Base-by-base conservation (phyloP, 176 grass and related monocot species). In the Urochloa ruziziensis region DNA sequence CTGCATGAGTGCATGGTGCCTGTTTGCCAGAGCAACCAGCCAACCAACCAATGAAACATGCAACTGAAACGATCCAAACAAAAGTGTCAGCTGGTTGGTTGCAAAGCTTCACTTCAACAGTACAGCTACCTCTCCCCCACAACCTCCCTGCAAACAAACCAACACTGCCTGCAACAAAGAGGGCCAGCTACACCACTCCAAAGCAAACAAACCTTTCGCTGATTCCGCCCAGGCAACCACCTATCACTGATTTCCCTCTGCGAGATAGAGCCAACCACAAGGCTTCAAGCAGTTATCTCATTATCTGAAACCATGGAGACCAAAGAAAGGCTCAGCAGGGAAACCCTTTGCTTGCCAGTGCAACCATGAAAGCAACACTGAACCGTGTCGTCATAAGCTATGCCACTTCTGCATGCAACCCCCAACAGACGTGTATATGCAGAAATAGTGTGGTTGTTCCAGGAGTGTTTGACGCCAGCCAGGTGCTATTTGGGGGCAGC, bases 341-440 rank as follows among this genome's bases (percentile, higher is more conserved):
- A 23, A 9, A 30, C 13, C 32, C 13, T 13, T 7, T 24, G 48
- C 32, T 53, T 76, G 82, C 49, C 25, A 68, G 30, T 59, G 11
- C 25, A 59, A 16, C 28, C 23, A 36, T 62, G 83, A 82, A 82
- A 72, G 83, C 64, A 44, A 86, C 64, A 64, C 43, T 27, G 82
- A 46, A 58, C 28, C 44, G 28, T 76, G 61, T 16, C 69, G 16
- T 70, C 77, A 74, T 58, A 28, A 39, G 5, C 35, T 4, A 24
- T 54, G 10, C 34, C 70, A 70, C 19, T 30, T 30, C 19, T 72
- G 54, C 23, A 62, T 25, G n/a, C 56, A 25, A 23, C 11, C 9
- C 24, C 54, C 23, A 78, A 9, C 64, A 6, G 44, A 7, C 14
- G 21, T 10, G 24, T 2, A 24, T 48, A 25, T 82, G 66, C 64